Evolutionary conservation across 2,329 filamentous ascomycete species (phyloP).

Genomic region (Phaeophleospora eucalypticola): DNA sequence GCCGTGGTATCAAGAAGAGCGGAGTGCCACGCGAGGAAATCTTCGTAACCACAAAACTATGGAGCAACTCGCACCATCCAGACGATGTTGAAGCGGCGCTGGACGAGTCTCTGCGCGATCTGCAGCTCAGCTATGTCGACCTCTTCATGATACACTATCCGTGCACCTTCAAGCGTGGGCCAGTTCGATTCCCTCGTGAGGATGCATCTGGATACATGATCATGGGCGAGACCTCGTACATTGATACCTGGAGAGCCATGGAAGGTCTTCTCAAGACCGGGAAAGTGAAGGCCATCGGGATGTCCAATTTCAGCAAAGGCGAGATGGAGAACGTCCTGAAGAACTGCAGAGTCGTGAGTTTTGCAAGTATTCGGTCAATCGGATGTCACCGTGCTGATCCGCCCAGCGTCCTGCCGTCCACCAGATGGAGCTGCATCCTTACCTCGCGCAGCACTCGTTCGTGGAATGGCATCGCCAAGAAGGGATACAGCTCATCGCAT

Average conservation of each 20-base stretch:
- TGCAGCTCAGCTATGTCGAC: conserved; percentile 57
- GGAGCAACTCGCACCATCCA: conserved; percentile 56
- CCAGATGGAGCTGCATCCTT: conserved; percentile 66
- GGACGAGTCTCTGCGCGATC: conserved; percentile 66
- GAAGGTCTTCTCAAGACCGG: conserved; percentile 54
- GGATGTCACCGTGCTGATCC: not conserved
- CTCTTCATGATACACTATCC: conserved; percentile 14
- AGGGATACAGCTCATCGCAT: conserved; percentile 68
- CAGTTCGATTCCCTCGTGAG: conserved; percentile 54
- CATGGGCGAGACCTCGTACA: conserved; percentile 10
- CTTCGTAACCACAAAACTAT: conserved; percentile 55
- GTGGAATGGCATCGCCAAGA: conserved; percentile 63
- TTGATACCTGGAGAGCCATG: conserved; percentile 70
- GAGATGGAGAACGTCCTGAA: conserved; percentile 46
- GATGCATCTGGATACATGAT: conserved; percentile 4
- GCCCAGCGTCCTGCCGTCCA: conserved; percentile 22
- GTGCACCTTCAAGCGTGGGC: conserved; percentile 46
- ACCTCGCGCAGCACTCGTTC: conserved; percentile 66
- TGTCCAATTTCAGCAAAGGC: conserved; percentile 46
- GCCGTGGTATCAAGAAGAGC: conserved; percentile 68
- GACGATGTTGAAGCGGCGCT: conserved; percentile 49
- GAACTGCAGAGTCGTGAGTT: conserved; percentile 9
- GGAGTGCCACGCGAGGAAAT: conserved; percentile 70
- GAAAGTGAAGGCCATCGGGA: conserved; percentile 47
- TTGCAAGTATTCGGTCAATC: not conserved